Percentiles rank a stretch among this genome's conserved stretches.
These are phyloP conservation scores for Colletotrichum scovillei DNA, from an alignment of 2,329 filamentous ascomycete genomes.

Conservation along the genomic window DNA sequence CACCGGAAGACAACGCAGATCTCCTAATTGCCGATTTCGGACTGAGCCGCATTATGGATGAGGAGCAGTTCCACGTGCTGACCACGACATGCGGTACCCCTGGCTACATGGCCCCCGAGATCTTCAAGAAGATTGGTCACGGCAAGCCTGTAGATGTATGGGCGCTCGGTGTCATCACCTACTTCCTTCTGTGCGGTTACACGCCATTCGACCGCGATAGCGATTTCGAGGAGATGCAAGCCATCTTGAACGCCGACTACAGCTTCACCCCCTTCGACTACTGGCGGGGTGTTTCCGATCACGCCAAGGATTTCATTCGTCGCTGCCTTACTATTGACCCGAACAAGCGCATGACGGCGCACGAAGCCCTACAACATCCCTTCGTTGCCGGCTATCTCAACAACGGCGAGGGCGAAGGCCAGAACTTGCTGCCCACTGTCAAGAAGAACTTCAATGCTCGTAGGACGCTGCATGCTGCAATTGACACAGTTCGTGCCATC, in stretches of 20 bases:
- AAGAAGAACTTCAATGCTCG: constrained; percentile 82
- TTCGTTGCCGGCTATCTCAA: constrained; percentile 69
- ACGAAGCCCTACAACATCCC: constrained; percentile 77
- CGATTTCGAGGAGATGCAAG: constrained; percentile 99
- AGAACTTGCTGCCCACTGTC: constrained; percentile 75
- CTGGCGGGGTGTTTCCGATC: constrained; percentile 91
- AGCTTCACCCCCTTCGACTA: constrained; percentile 94
- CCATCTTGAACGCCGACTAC: constrained; percentile 96
- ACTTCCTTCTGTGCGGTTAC: constrained; percentile 97
- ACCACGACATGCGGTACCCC: constrained; percentile 98
- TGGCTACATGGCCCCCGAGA: constrained; percentile 99
- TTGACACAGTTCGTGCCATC: constrained; percentile 77
- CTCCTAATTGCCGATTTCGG: constrained; percentile 98
- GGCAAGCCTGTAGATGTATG: constrained; percentile 98
- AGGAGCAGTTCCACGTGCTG: constrained; percentile 96
- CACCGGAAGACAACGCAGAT: constrained; percentile 97
- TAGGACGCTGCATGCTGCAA: constrained; percentile 75
- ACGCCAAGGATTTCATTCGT: constrained; percentile 91
- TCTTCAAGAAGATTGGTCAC: constrained; percentile 98
- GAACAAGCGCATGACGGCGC: constrained; percentile 87
- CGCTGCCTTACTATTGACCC: constrained; percentile 93
- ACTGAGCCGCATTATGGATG: constrained; percentile 96
- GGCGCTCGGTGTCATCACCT: constrained; percentile 98
- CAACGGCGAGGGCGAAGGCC: constrained; percentile 59
- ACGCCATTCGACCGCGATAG: constrained; percentile 97